Evolutionary conservation across 108 stramenopile species (phyloP), one percentile per base, ranked within the genome.

Genomic region (Licmophora abbreviata): DNA sequence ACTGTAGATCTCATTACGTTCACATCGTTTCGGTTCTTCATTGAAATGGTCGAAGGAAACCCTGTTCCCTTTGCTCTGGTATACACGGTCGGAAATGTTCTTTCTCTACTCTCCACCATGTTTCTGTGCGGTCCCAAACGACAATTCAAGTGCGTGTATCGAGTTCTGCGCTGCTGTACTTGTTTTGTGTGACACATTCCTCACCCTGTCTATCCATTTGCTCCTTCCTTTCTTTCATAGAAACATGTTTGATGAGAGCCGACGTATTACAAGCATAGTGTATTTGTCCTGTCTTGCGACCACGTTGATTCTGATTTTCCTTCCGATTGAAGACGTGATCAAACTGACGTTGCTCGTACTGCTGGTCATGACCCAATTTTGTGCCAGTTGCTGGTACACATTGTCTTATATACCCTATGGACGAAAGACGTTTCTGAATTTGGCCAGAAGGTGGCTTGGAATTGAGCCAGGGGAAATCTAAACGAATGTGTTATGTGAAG

Each of bases 361-460:
- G 23, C 46, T 85, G 44, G 42, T 83, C 18, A 32, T 85, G 8
- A 63, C 73, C 6, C 85, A 92, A 69, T 78, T 77, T 61, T 66
- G 52, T 25, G 79, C 85, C 10, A 64, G 65, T 28, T 45, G 76
- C 15, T 92, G 90, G 90, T 92, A 92, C 62, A 69, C 77, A 14
- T 45, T 92, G 12, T 74, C 71, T 18, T 92, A 92, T 51, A 67
- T 92, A 29, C 90, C 90, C 0, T 92, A 76, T 56, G 90, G 83
- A 48, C 59, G 90, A 58, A 53, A 59, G 36, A 67, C 74, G 5
- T 44, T 44, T 44, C 22, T n/a, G 8, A 44, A 44, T 8, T 44
- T n/a, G 15, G 15, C 22, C 43, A 44, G 15, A 44, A 44, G 17
- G 20, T 8, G 15, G 9, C 20, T 21, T 44, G 43, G 43, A 21